phyloP scores from a whole-genome alignment of 2,329 filamentous ascomycete genomes.

The Colletotrichum musicola region DNA sequence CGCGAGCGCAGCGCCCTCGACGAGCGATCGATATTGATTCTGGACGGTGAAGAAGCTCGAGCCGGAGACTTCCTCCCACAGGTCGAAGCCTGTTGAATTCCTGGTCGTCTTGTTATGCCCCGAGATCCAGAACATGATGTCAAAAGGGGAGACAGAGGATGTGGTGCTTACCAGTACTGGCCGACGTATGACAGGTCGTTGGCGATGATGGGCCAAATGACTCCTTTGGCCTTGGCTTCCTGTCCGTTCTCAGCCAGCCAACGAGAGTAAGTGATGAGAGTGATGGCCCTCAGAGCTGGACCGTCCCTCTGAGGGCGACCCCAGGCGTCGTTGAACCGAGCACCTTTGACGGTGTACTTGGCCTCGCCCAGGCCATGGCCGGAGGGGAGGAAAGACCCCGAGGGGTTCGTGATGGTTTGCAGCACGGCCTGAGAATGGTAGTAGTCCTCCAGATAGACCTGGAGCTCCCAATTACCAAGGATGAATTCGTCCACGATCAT shows the following conservation, averaged over 20 bases:
- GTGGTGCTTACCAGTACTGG: conserved; percentile 57
- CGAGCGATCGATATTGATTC: conserved; percentile 64
- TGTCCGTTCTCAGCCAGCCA: conserved; percentile 62
- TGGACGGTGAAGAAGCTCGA: conserved; percentile 71
- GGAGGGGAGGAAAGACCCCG: conserved; percentile 58
- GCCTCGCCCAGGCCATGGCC: conserved; percentile 66
- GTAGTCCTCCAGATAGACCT: conserved; percentile 63
- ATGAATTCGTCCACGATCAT: conserved; percentile 64
- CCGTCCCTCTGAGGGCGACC: conserved; percentile 72
- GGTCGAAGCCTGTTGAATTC: conserved; percentile 68
- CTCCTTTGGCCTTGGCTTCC: conserved; percentile 52
- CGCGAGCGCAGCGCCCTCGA: conserved; percentile 65
- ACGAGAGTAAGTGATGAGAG: conserved; percentile 66
- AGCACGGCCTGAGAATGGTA: conserved; percentile 64
- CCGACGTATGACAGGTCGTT: conserved; percentile 70
- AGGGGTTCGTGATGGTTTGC: conserved; percentile 66
- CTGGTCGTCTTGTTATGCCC: conserved; percentile 39
- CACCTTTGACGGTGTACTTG: conserved; percentile 66
- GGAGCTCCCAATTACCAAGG: conserved; percentile 58
- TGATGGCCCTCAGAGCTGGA: conserved; percentile 69
- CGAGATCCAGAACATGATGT: background rate
- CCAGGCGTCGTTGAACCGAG: conserved; percentile 65
- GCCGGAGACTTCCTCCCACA: conserved; percentile 72
- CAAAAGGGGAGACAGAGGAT: background rate
- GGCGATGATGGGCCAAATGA: conserved; percentile 66